phyloP scores from a whole-genome alignment of 805 yeast genomes.

The Myxozyma kluyveri region DNA sequence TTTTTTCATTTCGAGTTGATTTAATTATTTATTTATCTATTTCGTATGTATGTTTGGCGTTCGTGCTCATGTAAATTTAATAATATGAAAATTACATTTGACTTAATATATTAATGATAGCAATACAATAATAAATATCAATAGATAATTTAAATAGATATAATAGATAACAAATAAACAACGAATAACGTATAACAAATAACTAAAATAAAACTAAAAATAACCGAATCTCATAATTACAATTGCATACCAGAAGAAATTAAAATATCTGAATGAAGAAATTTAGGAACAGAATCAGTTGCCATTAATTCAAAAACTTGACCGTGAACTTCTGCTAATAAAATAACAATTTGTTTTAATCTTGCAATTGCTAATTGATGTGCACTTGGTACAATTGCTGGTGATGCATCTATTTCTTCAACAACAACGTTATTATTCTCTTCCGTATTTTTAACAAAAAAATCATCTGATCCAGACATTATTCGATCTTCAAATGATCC shows the following conservation, averaged over 20 bases:
- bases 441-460: not conserved
- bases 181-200: not conserved
- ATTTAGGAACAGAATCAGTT: conserved; percentile 30
- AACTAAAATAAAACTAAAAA: not conserved
- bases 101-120: too few species aligned
- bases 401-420: not conserved
- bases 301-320: conserved; percentile 31
- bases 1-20: not conserved
- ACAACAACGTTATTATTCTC: not conserved
- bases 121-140: not conserved
- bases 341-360: conserved; percentile 14
- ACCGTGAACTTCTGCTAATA: conserved; percentile 21
- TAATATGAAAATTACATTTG: too few species aligned
- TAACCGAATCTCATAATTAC: not conserved
- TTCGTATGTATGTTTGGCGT: not conserved
- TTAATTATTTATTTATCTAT: too few species aligned
- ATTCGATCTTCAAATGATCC: not conserved
- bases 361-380: conserved; percentile 4
- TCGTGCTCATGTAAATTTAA: too few species aligned
- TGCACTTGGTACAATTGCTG: not conserved
- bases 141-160: too few species aligned
- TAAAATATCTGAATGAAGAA: conserved; percentile 11
- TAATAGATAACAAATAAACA: too few species aligned
- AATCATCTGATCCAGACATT: not conserved
- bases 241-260: conserved; percentile 8